phyloP scores from a whole-genome alignment of 805 yeast genomes.

The Torulaspora maleeae region DNA sequence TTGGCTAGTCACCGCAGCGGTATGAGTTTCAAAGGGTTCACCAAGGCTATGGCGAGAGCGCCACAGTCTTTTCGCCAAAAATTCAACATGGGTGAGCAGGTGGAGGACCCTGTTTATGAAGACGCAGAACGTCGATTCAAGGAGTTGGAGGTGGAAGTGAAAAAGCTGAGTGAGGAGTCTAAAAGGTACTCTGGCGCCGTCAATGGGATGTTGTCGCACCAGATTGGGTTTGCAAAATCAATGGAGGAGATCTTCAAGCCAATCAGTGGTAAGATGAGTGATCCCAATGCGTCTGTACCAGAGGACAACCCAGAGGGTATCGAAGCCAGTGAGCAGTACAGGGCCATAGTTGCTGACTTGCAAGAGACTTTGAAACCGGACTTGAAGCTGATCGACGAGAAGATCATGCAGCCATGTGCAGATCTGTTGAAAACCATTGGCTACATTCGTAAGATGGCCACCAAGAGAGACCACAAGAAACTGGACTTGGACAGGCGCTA shows the following conservation, averaged over 20 bases:
- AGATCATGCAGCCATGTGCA: slow-evolving; percentile 87
- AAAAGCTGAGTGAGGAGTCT: slow-evolving; percentile 83
- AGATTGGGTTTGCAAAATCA: slow-evolving; percentile 90
- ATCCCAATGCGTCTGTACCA: slow-evolving; percentile 77
- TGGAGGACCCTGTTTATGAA: slow-evolving; percentile 81
- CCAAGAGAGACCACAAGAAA: slow-evolving; percentile 93
- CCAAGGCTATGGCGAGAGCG: slow-evolving; percentile 75
- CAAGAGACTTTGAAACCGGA: slow-evolving; percentile 88
- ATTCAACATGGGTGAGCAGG: slow-evolving; percentile 75
- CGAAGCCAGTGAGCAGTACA: slow-evolving; percentile 86
- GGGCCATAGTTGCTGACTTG: slow-evolving; percentile 80
- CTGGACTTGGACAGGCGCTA: slow-evolving; percentile 86
- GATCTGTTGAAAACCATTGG: slow-evolving; percentile 80
- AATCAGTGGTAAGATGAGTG: slow-evolving; percentile 85
- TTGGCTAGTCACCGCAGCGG: neutral
- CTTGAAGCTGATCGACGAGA: slow-evolving; percentile 81
- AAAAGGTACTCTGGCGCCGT: slow-evolving; percentile 87
- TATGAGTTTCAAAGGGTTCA: slow-evolving; percentile 87
- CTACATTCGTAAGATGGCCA: slow-evolving; percentile 85
- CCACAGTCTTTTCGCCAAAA: slow-evolving; percentile 90
- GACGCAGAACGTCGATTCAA: slow-evolving; percentile 97
- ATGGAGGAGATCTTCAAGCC: slow-evolving; percentile 96
- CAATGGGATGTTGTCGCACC: slow-evolving; percentile 88
- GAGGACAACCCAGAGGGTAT: slow-evolving; percentile 98
- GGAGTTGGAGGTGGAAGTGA: slow-evolving; percentile 85